phyloP scores from a whole-genome alignment of 208 protist genomes.

The Leishmania mexicana region DNA sequence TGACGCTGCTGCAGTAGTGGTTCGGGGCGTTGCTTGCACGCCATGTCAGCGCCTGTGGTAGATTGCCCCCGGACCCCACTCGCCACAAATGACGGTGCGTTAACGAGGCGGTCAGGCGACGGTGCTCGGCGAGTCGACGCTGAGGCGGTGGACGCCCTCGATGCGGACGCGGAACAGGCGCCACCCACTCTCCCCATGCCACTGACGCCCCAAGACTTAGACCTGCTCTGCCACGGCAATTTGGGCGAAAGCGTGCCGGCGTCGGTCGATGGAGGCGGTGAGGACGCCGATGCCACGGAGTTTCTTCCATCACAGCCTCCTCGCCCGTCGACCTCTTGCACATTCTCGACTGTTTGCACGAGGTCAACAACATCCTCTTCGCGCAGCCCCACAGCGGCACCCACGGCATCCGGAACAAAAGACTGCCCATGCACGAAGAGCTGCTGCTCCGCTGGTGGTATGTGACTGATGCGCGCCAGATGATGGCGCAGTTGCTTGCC shows the following conservation, averaged over 20 bases:
- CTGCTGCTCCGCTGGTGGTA: slow-evolving; percentile 36
- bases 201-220: not conserved
- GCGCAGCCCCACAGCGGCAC: slow-evolving; percentile 18
- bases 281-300: slow-evolving; percentile 10
- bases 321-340: not conserved
- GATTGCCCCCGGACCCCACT: not conserved
- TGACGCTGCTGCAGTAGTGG: not conserved
- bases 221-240: not conserved
- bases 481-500: slow-evolving; percentile 44
- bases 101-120: slow-evolving; percentile 21
- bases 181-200: not conserved
- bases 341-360: not conserved
- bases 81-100: not conserved
- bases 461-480: slow-evolving; percentile 50
- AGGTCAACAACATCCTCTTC: slow-evolving; percentile 25
- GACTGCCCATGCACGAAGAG: slow-evolving; percentile 26
- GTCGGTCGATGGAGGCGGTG: slow-evolving; percentile 19
- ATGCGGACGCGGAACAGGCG: not conserved
- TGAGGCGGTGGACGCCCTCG: slow-evolving; percentile 15
- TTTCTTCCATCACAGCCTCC: not conserved
- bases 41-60: not conserved
- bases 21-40: not conserved
- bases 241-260: slow-evolving; percentile 11
- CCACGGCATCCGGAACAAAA: slow-evolving; percentile 6
- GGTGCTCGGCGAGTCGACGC: slow-evolving; percentile 22